Conservation (phyloP, 2,329 filamentous ascomycete genomes). For the Epichloe glyceriae region DNA sequence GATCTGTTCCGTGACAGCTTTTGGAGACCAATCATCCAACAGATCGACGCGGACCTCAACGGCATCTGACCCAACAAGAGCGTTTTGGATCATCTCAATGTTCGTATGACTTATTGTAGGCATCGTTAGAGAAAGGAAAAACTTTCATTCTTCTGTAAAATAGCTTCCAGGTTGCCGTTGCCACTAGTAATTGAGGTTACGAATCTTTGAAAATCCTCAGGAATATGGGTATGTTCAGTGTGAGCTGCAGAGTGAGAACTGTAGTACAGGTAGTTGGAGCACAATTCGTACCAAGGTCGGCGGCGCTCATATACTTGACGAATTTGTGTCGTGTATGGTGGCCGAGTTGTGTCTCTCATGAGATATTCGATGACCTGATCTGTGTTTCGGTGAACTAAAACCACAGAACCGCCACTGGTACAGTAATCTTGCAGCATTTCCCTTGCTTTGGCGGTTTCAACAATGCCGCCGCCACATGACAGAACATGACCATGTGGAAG, state of each 20-base stretch:
- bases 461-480: conserved; percentile 86
- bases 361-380: conserved; percentile 82
- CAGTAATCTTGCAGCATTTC: conserved; percentile 62
- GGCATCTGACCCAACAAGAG: conserved; percentile 77
- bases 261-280: conserved; percentile 90
- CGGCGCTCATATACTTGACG: conserved; percentile 80
- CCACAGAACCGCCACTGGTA: conserved; percentile 65
- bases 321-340: conserved; percentile 87
- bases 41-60: conserved; percentile 91
- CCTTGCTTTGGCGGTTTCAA: conserved; percentile 72
- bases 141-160: conserved; percentile 50
- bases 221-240: conserved; percentile 14
- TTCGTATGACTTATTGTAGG: conserved; percentile 53
- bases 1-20: conserved; percentile 73
- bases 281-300: conserved; percentile 80
- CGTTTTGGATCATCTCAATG: conserved; percentile 51
- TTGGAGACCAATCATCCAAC: conserved; percentile 59
- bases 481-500: conserved; percentile 68
- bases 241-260: conserved; percentile 46
- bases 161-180: conserved; percentile 32
- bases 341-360: conserved; percentile 75
- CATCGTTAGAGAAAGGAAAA: conserved; percentile 90
- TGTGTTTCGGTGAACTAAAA: conserved; percentile 79
- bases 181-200: conserved; percentile 25
- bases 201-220: conserved; percentile 24